Evolutionary conservation across 169 alveolate genomes (phyloP), one percentile per base, ranked within the genome.

Genomic region (Babesia caballi): DNA sequence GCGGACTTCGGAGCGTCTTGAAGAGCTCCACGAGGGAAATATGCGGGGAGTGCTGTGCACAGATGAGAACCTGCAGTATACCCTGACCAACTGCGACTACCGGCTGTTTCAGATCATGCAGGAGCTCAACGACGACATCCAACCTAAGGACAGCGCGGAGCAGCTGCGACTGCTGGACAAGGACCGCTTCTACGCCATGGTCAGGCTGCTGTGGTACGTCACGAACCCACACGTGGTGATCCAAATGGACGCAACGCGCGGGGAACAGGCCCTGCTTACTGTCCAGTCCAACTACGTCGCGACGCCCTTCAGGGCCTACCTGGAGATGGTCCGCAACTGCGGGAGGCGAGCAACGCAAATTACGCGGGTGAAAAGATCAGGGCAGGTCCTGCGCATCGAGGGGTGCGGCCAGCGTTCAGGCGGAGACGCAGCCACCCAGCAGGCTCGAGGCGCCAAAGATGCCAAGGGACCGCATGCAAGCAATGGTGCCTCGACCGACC

Each of bases 151-250:
- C 11, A 25, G 12, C 33, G n/a, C 28, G n/a, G 73, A 63, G 41
- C 60, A 63, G 32, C 66, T 71, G 21, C 25, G 38, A 23, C 25
- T 9, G 23, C 38, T 71, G 27, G 69, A 71, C 65, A 71, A 71
- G 41, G 63, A 38, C 82, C 25, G 53, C 12, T 71, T 71, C 68
- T 71, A 71, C 33, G 73, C 82, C 14, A 2, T 71, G 52, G 66
- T 71, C 14, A 28, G 82, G 1, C 73, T 71, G 14, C 42, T 71
- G 28, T 71, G 82, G 82, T 42, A 51, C 35, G 66, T 47, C 3
- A 71, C 75, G 12, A 71, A 71, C 32, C 82, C 82, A 0, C 82
- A 71, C 23, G 78, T 67, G 8, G 49, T 53, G 38, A 6, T 63
- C 53, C 44, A 40, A 2, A 61, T 61, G 54, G 60, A 63, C 2